These are phyloP conservation scores for Barnettozyma sucrosica DNA, from an alignment of 805 yeast genomes.

Conservation along the genomic window DNA sequence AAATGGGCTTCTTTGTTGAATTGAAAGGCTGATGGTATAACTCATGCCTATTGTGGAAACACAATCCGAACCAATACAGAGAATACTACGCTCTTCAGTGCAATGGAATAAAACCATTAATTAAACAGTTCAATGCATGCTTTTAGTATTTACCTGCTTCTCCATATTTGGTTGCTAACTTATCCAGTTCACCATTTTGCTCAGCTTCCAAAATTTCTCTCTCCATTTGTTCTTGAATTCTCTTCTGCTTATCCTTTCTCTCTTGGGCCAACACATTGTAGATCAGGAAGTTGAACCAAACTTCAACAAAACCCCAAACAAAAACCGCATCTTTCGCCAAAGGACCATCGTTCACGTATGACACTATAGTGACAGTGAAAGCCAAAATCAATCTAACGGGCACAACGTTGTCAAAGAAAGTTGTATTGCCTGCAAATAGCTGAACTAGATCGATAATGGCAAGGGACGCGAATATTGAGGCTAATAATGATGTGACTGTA, in stretches of 20 bases:
- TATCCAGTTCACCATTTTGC: constrained; percentile 15
- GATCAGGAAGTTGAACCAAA: constrained; percentile 63
- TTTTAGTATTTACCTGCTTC: too few species aligned
- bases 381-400: constrained; percentile 49
- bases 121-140: too few species aligned
- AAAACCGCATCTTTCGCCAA: constrained; percentile 64
- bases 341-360: constrained; percentile 38
- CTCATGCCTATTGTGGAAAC: constrained; percentile 17
- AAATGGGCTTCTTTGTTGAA: constrained; percentile 32
- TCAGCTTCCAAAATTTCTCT: constrained; percentile 15
- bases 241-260: constrained; percentile 37
- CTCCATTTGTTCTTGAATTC: constrained; percentile 33
- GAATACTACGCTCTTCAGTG: neutral
- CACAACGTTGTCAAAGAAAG: constrained; percentile 53
- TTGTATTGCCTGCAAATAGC: constrained; percentile 36
- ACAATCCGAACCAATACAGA: neutral
- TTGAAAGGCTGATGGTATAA: constrained; percentile 29
- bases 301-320: constrained; percentile 50
- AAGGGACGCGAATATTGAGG: constrained; percentile 38
- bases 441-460: constrained; percentile 56
- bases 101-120: too few species aligned
- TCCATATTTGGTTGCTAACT: constrained; percentile 13
- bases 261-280: constrained; percentile 60
- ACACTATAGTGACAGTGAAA: constrained; percentile 44
- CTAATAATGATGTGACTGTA: constrained; percentile 29